phyloP scores from a whole-genome alignment of 306 rosid species.

The Prunus armeniaca region DNA sequence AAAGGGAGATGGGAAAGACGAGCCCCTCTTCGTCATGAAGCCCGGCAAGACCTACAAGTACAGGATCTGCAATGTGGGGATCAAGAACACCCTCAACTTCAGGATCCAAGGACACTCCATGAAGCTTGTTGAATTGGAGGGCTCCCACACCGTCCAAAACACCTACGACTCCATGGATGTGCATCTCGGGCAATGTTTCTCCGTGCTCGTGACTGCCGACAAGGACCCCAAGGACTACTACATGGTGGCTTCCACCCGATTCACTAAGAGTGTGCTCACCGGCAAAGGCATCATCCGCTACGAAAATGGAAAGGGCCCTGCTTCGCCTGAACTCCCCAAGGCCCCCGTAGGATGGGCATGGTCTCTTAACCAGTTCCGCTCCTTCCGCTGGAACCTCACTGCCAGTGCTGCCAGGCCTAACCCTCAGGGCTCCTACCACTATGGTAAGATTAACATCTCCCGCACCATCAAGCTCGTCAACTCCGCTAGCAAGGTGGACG shows the following conservation, averaged over 20 bases:
- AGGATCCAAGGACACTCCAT: constrained; percentile 67
- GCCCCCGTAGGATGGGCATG: constrained; percentile 86
- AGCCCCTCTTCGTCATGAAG: constrained; percentile 73
- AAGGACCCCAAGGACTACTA: constrained; percentile 64
- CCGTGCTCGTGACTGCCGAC: constrained; percentile 66
- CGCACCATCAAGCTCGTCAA: constrained; percentile 65
- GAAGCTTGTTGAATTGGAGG: constrained; percentile 79
- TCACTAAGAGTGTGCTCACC: constrained; percentile 36
- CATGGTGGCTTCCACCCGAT: constrained; percentile 70
- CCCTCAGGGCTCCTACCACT: constrained; percentile 86
- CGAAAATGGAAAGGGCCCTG: constrained; percentile 47
- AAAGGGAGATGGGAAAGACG: constrained; percentile 52
- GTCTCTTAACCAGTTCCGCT: constrained; percentile 82
- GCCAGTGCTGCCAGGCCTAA: constrained; percentile 95
- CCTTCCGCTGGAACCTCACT: constrained; percentile 85
- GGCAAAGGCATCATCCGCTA: constrained; percentile 57
- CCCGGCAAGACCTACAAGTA: constrained; percentile 72
- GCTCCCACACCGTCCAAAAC: constrained; percentile 77
- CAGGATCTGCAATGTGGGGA: constrained; percentile 76
- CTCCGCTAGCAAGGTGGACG: constrained; percentile 33
- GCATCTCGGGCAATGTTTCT: constrained; percentile 66
- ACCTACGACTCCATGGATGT: constrained; percentile 66
- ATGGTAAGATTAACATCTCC: constrained; percentile 66
- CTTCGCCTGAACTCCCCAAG: constrained; percentile 44
- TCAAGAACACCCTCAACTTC: constrained; percentile 63